Evolutionary conservation across 371 early-diverging fungal genomes (phyloP), one percentile per base, ranked within the genome.

Genomic region (Thermomucor indicae-seudaticae): DNA sequence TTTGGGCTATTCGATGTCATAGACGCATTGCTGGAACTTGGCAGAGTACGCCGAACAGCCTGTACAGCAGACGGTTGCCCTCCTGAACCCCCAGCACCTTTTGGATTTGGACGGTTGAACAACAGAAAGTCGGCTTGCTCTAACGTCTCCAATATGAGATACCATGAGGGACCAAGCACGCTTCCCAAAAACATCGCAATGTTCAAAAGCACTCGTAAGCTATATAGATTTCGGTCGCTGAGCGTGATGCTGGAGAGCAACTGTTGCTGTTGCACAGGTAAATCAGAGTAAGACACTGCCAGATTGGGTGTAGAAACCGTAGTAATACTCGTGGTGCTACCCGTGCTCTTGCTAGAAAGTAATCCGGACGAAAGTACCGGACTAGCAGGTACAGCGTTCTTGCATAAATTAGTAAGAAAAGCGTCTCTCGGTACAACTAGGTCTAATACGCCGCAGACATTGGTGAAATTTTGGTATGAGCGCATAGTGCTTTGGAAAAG

Each of bases 161-260:
- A 91, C 98, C 98, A 97, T 17, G 89, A 80, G 16, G 84, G 70
- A 8, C 86, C 90, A 39, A 97, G 64, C 3, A 84, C 83, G 4
- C 85, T 73, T 3, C 85, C 84, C 35, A 96, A 73, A 20, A 77
- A 84, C 66, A 85, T 78, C 3, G 93, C 81, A 12, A 93, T 79
- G 28, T 79, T 75, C 17, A 94, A 55, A 12, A 93, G 58, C 0
- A 89, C 82, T 3, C 90, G 82, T 20, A 96, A 60, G 41, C 89
- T 90, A 32, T 81, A 77, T 20, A 91, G 63, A 57, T 95, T 90
- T 40, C 91, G 83, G 23, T 90, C 89, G 28, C 83, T 82, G 19
- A 94, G 61, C 0, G 70, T 45, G 29, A 83, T 75, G 32, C 59
- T 69, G 0, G 68, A 57, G 23, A 72, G 16, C 0, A 68, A 47